Percentiles rank a stretch among this genome's conserved stretches.
Conservation (phyloP, 352 stramenopile species). For the Plasmopara muralis region DNA sequence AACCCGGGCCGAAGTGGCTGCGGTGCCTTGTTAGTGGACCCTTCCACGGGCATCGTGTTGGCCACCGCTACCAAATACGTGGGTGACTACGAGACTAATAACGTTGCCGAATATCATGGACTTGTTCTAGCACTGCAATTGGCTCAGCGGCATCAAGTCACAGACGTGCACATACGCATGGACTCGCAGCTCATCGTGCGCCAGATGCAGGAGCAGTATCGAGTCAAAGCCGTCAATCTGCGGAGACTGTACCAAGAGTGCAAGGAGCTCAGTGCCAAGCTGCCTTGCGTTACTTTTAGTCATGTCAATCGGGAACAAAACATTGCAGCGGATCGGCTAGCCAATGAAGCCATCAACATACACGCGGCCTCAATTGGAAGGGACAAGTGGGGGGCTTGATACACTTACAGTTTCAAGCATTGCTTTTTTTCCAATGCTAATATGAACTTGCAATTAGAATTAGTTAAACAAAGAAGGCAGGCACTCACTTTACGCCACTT, state of each 20-base stretch:
- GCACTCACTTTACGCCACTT: neutral
- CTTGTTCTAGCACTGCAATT: conserved; percentile 55
- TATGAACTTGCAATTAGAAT: no score
- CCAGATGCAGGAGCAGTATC: conserved; percentile 68
- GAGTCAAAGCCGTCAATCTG: conserved; percentile 59
- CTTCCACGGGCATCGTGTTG: conserved; percentile 31
- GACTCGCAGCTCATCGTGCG: conserved; percentile 77
- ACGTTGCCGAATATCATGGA: conserved; percentile 61
- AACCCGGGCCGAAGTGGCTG: conserved; percentile 60
- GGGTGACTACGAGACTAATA: conserved; percentile 64
- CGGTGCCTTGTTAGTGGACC: conserved; percentile 50
- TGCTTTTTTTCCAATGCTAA: no score
- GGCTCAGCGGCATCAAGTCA: conserved; percentile 30
- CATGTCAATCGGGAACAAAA: conserved; percentile 53
- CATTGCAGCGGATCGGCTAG: conserved; percentile 45
- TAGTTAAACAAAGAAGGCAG: neutral
- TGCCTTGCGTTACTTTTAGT: conserved; percentile 39
- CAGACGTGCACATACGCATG: conserved; percentile 51
- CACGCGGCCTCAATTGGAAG: conserved; percentile 4
- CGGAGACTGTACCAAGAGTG: conserved; percentile 36
- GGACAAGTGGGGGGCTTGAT: neutral
- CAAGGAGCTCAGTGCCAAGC: conserved; percentile 21
- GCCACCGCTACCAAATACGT: conserved; percentile 39
- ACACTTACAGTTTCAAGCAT: neutral
- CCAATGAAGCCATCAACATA: conserved; percentile 59